These are phyloP conservation scores for Ceratocystis smalleyi DNA, from an alignment of 2,329 filamentous ascomycete species.

Conservation along the genomic window DNA sequence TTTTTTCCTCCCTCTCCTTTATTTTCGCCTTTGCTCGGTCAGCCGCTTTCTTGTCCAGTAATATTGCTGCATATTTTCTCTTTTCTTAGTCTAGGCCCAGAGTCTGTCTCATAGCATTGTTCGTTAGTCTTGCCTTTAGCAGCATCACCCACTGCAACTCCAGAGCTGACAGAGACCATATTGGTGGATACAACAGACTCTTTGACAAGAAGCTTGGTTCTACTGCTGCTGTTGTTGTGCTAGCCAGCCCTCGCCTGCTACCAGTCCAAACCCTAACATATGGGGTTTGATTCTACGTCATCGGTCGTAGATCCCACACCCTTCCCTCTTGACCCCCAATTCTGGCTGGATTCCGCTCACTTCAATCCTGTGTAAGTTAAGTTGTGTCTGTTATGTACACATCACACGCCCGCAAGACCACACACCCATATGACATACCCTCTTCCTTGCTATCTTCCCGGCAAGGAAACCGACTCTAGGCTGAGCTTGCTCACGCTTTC, in stretches of 20 bases:
- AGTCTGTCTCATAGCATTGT: neutral
- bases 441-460: neutral
- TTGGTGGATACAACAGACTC: too few species aligned
- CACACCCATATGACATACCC: neutral
- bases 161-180: too few species aligned
- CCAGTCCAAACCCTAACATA: neutral
- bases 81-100: neutral
- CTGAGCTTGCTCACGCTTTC: neutral
- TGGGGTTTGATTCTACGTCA: neutral
- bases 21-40: neutral
- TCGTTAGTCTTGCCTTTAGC: neutral
- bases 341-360: neutral
- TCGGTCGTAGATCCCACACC: neutral
- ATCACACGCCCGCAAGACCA: neutral
- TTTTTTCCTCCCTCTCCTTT: neutral
- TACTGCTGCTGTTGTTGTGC: neutral
- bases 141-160: neutral
- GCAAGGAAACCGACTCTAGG: neutral
- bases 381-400: neutral
- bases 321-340: neutral
- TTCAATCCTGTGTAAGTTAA: neutral
- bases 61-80: constrained; percentile 1
- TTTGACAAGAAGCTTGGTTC: neutral
- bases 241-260: neutral
- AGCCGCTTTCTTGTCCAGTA: neutral